Evolutionary conservation across 768 basidiomycete species (phyloP).

Genomic region (Rhodosporidiobolus odoratus): DNA sequence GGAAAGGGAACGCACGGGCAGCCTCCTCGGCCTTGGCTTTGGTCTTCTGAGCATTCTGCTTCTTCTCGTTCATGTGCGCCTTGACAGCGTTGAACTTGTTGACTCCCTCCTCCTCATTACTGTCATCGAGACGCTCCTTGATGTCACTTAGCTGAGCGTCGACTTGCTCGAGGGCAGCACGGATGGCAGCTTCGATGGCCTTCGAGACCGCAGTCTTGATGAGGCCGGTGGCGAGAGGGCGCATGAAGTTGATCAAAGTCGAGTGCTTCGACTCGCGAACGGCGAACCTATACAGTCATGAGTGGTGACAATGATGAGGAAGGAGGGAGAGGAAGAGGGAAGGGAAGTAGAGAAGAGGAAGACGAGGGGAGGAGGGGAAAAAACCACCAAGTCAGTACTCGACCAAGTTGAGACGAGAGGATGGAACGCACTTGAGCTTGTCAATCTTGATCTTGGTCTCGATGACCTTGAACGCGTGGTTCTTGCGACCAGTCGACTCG

Average conservation of each 20-base stretch:
- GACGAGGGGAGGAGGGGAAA: too few species aligned
- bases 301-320: neutral
- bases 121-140: slow-evolving; percentile 69
- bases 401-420: too few species aligned
- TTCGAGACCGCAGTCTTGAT: slow-evolving; percentile 71
- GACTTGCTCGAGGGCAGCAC: slow-evolving; percentile 74
- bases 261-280: slow-evolving; percentile 91
- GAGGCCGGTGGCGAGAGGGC: slow-evolving; percentile 53
- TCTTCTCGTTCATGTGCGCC: slow-evolving; percentile 62
- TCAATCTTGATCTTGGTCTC: slow-evolving; percentile 66
- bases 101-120: slow-evolving; percentile 51
- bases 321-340: neutral
- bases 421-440: slow-evolving; percentile 56
- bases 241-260: slow-evolving; percentile 75
- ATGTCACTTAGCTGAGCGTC: slow-evolving; percentile 87
- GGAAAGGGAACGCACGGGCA: slow-evolving; percentile 33
- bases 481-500: slow-evolving; percentile 47
- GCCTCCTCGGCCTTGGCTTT: slow-evolving; percentile 51
- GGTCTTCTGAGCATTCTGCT: slow-evolving; percentile 52
- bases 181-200: slow-evolving; percentile 62
- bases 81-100: slow-evolving; percentile 57
- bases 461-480: slow-evolving; percentile 48
- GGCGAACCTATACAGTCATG: slow-evolving; percentile 52
- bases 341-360: too few species aligned
- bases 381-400: too few species aligned